A percentile compares a stretch with the other conserved stretches of the same genome.
phyloP scores from a whole-genome alignment of 257 asterid species.

The Voacanga thouarsii region DNA sequence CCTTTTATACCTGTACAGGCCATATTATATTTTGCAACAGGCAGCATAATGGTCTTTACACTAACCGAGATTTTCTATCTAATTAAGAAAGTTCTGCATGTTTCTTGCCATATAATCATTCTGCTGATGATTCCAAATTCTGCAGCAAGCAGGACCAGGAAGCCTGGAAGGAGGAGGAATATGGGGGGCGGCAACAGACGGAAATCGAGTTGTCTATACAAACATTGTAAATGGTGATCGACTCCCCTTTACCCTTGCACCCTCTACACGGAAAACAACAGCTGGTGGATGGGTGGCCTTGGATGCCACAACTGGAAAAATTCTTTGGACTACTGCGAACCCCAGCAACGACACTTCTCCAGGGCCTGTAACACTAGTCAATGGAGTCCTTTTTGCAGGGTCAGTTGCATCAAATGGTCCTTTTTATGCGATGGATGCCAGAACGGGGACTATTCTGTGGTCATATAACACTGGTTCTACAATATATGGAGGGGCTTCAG shows the following conservation, averaged over 20 bases:
- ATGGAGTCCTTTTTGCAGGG: constrained; percentile 68
- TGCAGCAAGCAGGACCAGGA: constrained; percentile 72
- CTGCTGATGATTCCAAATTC: background rate
- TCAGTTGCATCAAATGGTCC: constrained; percentile 64
- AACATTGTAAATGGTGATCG: constrained; percentile 50
- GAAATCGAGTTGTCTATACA: constrained; percentile 47
- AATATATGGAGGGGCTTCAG: constrained; percentile 73
- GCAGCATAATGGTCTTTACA: too few relatives aligned
- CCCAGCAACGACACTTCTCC: constrained; percentile 66
- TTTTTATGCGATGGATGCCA: constrained; percentile 68
- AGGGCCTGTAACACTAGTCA: constrained; percentile 63
- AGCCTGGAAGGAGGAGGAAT: constrained; percentile 62
- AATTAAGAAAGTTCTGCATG: too few relatives aligned
- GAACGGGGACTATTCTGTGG: constrained; percentile 57
- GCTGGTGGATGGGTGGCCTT: constrained; percentile 88
- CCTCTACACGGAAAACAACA: constrained; percentile 48
- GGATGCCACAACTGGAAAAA: constrained; percentile 58
- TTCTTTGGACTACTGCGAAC: constrained; percentile 72
- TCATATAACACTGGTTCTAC: constrained; percentile 50
- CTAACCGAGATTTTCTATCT: too few relatives aligned
- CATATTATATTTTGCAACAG: background rate
- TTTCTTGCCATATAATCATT: too few relatives aligned
- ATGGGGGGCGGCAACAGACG: constrained; percentile 84
- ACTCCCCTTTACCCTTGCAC: constrained; percentile 48
- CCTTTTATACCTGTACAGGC: background rate